Conservation (phyloP, 805 yeast genomes). For the Cyberlindnera mycetangii region DNA sequence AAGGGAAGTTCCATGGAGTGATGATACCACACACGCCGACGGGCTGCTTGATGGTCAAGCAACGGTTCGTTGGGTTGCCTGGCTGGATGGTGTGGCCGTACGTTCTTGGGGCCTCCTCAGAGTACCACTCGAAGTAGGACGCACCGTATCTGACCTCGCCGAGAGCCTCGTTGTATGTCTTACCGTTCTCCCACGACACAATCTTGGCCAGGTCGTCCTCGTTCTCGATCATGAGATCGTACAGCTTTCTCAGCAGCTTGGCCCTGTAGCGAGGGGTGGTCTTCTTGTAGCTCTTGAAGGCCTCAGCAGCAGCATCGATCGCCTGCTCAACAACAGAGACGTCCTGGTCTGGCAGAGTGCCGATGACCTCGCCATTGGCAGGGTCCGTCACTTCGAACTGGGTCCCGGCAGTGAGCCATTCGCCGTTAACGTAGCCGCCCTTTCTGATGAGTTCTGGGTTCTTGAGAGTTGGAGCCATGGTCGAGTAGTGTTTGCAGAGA, state of each 20-base stretch:
- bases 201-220: constrained; percentile 55
- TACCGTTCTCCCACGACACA: constrained; percentile 60
- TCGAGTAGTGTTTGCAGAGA: not conserved
- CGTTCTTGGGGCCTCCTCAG: constrained; percentile 58
- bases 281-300: constrained; percentile 44
- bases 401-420: constrained; percentile 53
- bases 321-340: constrained; percentile 56
- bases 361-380: constrained; percentile 56
- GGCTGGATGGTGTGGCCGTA: constrained; percentile 60
- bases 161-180: constrained; percentile 48
- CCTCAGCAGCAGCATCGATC: constrained; percentile 44
- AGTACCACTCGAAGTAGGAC: constrained; percentile 84
- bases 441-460: constrained; percentile 53
- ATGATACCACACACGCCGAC: constrained; percentile 63
- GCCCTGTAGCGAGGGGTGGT: constrained; percentile 51
- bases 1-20: constrained; percentile 68
- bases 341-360: constrained; percentile 61
- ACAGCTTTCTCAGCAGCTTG: constrained; percentile 46
- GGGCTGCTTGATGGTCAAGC: constrained; percentile 47
- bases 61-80: constrained; percentile 46
- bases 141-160: constrained; percentile 62
- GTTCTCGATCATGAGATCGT: constrained; percentile 51
- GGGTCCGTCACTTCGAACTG: constrained; percentile 74
- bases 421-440: constrained; percentile 68
- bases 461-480: constrained; percentile 16